Conservation (phyloP, 2,329 filamentous ascomycete species). For the Didymella glomerata region DNA sequence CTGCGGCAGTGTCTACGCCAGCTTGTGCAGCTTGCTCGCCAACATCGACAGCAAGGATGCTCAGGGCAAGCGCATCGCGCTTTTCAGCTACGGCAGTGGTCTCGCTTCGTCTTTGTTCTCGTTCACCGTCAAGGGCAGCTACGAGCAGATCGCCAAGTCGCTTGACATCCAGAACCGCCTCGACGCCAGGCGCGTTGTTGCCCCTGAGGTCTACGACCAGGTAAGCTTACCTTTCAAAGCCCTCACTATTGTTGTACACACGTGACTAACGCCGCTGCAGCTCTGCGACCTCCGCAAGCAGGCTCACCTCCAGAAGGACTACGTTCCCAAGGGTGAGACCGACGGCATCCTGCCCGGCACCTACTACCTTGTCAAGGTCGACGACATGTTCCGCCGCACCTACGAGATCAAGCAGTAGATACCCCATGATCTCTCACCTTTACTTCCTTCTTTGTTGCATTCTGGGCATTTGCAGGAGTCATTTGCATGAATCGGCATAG, state of each 20-base stretch:
- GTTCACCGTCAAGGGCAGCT: constrained; percentile 57
- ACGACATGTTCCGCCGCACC: constrained; percentile 61
- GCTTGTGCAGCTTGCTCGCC: constrained; percentile 58
- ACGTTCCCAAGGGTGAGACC: constrained; percentile 55
- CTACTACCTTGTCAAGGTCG: constrained; percentile 61
- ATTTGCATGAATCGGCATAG: constrained; percentile 40
- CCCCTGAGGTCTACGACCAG: constrained; percentile 60
- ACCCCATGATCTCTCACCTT: constrained; percentile 25
- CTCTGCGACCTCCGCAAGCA: constrained; percentile 62
- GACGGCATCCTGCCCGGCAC: constrained; percentile 58
- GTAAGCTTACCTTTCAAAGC: constrained; percentile 38
- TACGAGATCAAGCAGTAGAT: constrained; percentile 60
- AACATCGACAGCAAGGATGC: constrained; percentile 57
- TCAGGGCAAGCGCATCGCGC: constrained; percentile 60
- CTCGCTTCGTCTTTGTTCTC: constrained; percentile 62
- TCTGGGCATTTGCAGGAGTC: constrained; percentile 50
- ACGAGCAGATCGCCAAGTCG: constrained; percentile 57
- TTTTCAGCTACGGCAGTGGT: constrained; percentile 63
- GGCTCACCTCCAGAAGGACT: constrained; percentile 61
- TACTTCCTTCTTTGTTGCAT: constrained; percentile 42
- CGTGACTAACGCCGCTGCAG: constrained; percentile 45
- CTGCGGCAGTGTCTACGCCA: constrained; percentile 61
- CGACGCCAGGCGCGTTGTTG: constrained; percentile 55
- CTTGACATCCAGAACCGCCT: constrained; percentile 58
- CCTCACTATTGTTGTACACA: constrained; percentile 24